Evolutionary conservation across 2,329 filamentous ascomycete species (phyloP).

Genomic region (Penicillium sp.): DNA sequence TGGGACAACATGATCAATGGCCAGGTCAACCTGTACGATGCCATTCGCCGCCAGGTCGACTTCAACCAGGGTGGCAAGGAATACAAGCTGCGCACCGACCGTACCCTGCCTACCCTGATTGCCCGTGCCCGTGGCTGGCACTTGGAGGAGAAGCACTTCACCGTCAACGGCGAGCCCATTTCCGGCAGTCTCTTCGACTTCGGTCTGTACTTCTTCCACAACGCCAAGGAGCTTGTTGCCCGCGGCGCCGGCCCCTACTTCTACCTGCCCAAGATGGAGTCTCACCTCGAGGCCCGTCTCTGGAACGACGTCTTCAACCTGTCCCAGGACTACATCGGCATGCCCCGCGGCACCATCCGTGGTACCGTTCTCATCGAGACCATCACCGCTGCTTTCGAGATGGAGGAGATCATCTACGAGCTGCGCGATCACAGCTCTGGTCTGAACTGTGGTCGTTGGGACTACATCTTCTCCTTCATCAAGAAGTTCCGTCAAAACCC

Average conservation of each 20-base stretch:
- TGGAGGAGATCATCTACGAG: constrained; percentile 99
- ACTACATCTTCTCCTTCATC: constrained; percentile 99
- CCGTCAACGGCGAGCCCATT: constrained; percentile 90
- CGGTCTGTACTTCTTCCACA: constrained; percentile 99
- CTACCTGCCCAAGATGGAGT: constrained; percentile 98
- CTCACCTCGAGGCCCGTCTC: constrained; percentile 90
- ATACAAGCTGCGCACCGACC: constrained; percentile 95
- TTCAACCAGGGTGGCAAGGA: constrained; percentile 95
- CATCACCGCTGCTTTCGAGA: constrained; percentile 96
- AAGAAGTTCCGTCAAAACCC: constrained; percentile 98
- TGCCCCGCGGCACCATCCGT: constrained; percentile 87
- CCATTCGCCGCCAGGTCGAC: constrained; percentile 88
- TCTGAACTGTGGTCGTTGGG: constrained; percentile 98
- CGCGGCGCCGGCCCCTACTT: constrained; percentile 91
- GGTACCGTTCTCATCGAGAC: constrained; percentile 97
- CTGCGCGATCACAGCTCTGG: constrained; percentile 94
- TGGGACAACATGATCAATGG: constrained; percentile 99
- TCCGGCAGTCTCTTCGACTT: constrained; percentile 95
- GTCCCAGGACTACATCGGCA: constrained; percentile 86
- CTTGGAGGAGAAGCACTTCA: constrained; percentile 97
- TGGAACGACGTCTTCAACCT: constrained; percentile 99
- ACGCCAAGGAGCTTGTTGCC: constrained; percentile 82
- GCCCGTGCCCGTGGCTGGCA: constrained; percentile 96
- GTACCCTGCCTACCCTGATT: constrained; percentile 83
- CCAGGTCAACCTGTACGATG: constrained; percentile 96